These are phyloP conservation scores for Narthecium ossifragum DNA, from an alignment of 106 monocot species.

Conservation along the genomic window DNA sequence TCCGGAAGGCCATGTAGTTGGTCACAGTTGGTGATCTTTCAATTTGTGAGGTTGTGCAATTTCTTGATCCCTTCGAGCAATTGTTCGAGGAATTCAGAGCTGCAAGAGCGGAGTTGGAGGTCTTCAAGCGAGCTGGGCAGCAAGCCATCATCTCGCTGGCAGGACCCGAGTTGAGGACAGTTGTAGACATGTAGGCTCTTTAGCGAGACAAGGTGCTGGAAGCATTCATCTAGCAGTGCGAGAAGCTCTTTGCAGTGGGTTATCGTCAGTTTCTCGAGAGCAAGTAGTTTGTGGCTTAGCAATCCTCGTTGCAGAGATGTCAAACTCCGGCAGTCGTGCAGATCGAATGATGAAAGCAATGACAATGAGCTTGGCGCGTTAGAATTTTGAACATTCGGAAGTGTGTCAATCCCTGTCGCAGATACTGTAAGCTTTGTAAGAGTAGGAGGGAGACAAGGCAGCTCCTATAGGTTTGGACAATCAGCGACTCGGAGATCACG, in stretches of 20 bases:
- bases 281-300: slow-evolving; percentile 13
- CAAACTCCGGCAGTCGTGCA: slow-evolving; percentile 21
- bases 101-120: slow-evolving; percentile 16
- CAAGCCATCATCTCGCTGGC: neutral
- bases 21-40: slow-evolving; percentile 19
- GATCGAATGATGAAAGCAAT: slow-evolving; percentile 19
- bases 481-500: slow-evolving; percentile 1
- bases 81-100: slow-evolving; percentile 19
- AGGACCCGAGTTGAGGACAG: slow-evolving; percentile 15
- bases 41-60: slow-evolving; percentile 14
- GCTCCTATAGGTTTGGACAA: slow-evolving; percentile 3
- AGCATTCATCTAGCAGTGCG: slow-evolving; percentile 23
- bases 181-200: slow-evolving; percentile 31
- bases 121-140: slow-evolving; percentile 29
- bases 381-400: slow-evolving; percentile 12
- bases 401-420: slow-evolving; percentile 18
- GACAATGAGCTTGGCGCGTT: slow-evolving; percentile 7
- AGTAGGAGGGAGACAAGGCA: slow-evolving; percentile 1
- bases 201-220: slow-evolving; percentile 16
- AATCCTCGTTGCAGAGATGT: slow-evolving; percentile 19
- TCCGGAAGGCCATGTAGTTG: slow-evolving; percentile 20
- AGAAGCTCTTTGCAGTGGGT: slow-evolving; percentile 21
- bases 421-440: slow-evolving; percentile 22
- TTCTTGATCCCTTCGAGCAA: slow-evolving; percentile 13
- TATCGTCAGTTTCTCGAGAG: slow-evolving; percentile 26